These are phyloP conservation scores for Hymenochaete sp. DNA, from an alignment of 1,284 basidiomycete genomes.

Conservation along the genomic window DNA sequence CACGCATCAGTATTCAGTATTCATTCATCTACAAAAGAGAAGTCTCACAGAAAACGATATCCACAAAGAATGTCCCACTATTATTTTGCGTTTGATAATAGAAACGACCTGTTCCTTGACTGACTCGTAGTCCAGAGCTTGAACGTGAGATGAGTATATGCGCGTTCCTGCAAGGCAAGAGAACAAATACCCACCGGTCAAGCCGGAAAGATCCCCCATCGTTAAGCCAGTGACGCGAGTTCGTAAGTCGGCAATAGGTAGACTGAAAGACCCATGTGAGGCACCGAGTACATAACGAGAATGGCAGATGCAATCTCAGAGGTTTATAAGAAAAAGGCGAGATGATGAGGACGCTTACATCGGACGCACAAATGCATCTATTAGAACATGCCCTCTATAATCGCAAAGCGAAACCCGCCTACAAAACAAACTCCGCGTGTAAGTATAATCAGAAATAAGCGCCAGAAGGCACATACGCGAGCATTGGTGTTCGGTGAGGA, in stretches of 20 bases:
- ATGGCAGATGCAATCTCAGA: not conserved
- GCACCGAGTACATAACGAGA: not conserved
- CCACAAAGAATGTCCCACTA: slow-evolving; percentile 51
- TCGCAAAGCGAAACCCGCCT: slow-evolving; percentile 36
- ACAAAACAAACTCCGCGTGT: not conserved
- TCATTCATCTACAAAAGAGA: slow-evolving; percentile 4
- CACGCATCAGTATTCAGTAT: slow-evolving; percentile 2
- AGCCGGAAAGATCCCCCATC: slow-evolving; percentile 32
- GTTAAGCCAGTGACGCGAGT: slow-evolving; percentile 40
- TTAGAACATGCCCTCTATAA: slow-evolving; percentile 39
- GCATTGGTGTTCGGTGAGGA: slow-evolving; percentile 36
- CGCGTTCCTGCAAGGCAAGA: not conserved
- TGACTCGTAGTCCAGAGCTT: slow-evolving; percentile 41
- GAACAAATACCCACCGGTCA: slow-evolving; percentile 26
- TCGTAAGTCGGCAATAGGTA: slow-evolving; percentile 37
- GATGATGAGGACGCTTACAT: slow-evolving; percentile 36
- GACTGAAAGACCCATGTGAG: slow-evolving; percentile 24
- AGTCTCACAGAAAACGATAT: slow-evolving; percentile 42
- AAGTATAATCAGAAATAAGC: slow-evolving; percentile 1
- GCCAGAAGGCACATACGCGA: slow-evolving; percentile 31
- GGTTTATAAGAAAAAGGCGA: not conserved
- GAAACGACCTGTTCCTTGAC: slow-evolving; percentile 38
- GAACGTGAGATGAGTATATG: slow-evolving; percentile 5
- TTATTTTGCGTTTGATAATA: slow-evolving; percentile 39
- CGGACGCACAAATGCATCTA: slow-evolving; percentile 47